Evolutionary conservation across 176 grass and related monocot species (phyloP).

Genomic region (Neostapfia colusana): DNA sequence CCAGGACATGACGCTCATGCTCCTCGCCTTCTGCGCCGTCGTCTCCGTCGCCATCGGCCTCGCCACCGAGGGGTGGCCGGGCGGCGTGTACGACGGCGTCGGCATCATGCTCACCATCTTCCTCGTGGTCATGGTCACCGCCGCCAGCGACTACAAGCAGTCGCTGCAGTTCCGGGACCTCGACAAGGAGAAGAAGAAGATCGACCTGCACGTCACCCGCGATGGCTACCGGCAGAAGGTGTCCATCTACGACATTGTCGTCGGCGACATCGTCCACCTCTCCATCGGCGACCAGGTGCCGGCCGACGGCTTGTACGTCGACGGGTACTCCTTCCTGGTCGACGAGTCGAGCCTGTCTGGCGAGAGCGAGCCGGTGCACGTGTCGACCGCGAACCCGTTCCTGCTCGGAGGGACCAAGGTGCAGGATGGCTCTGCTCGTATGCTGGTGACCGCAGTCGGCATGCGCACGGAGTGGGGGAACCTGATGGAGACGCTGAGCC

Average conservation of each 20-base stretch:
- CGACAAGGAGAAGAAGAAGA: constrained; percentile 98
- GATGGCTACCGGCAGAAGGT: constrained; percentile 89
- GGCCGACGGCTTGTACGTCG: constrained; percentile 74
- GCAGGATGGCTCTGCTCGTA: constrained; percentile 83
- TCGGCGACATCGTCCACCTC: constrained; percentile 82
- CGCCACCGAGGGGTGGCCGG: constrained; percentile 75
- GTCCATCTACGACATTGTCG: constrained; percentile 86
- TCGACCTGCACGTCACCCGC: constrained; percentile 76
- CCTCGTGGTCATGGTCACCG: constrained; percentile 78
- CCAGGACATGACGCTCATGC: constrained; percentile 85
- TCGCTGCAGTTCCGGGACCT: constrained; percentile 95
- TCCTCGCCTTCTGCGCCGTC: constrained; percentile 77
- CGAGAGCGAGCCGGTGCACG: constrained; percentile 79
- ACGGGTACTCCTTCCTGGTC: constrained; percentile 75
- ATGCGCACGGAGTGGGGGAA: constrained; percentile 98
- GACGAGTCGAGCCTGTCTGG: constrained; percentile 92
- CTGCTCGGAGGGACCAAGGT: constrained; percentile 94
- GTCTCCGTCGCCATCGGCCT: constrained; percentile 73
- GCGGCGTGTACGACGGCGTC: constrained; percentile 78
- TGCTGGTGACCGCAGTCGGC: constrained; percentile 87
- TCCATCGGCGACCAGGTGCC: constrained; percentile 93
- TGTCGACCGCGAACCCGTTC: constrained; percentile 61
- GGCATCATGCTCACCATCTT: constrained; percentile 83
- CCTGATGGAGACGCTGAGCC: constrained; percentile 90
- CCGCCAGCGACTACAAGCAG: constrained; percentile 88